Evolutionary conservation across 2,329 filamentous ascomycete species (phyloP), one percentile per base, ranked within the genome.

Genomic region (Neopestalotiopsis clavispora): DNA sequence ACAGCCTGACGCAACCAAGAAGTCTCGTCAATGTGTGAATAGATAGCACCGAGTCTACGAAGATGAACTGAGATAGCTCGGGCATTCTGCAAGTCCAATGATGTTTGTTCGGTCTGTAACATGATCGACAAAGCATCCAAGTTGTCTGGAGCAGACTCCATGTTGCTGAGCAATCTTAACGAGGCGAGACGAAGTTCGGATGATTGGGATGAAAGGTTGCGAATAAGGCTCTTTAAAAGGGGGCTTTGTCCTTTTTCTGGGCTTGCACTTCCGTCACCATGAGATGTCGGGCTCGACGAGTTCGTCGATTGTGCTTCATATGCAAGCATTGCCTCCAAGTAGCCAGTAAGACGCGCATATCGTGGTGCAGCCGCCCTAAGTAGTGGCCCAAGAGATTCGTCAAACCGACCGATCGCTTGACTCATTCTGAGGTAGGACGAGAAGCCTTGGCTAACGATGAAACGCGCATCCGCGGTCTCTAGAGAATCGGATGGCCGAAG

Each of bases 51-150:
- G 58, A 98, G 85, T 75, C 94, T 94, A 61, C 95, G 92, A 67
- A 98, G 87, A 71, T 95, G 90, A 88, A 98, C 97, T 2, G 93
- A 91, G 42, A 97, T 89, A 20, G 89, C 89, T 68, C 96, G 89
- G 65, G 90, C 88, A 64, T 92, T 94, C 68, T 95, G 89, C 4
- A 97, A 84, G 61, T 88, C 89, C n/a, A 97, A 81, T 0, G 93
- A 90, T 5, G 91, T 93, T 71, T 94, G 88, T 78, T 98, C 95
- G 17, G 95, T 90, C 71, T 94, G 87, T 17, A 95, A 85, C 81
- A 97, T 95, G 6, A 90, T 85, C 6, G 83, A 82, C 30, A 93
- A 80, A 6, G 84, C 82, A 38, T 88, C 78, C 60, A 85, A 80
- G 69, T 86, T 83, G 66, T 86, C 84, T 49, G 77, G 81, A 67